Evolutionary conservation across 1,284 basidiomycete genomes (phyloP).

Genomic region (Sphaerobolus stellatus): DNA sequence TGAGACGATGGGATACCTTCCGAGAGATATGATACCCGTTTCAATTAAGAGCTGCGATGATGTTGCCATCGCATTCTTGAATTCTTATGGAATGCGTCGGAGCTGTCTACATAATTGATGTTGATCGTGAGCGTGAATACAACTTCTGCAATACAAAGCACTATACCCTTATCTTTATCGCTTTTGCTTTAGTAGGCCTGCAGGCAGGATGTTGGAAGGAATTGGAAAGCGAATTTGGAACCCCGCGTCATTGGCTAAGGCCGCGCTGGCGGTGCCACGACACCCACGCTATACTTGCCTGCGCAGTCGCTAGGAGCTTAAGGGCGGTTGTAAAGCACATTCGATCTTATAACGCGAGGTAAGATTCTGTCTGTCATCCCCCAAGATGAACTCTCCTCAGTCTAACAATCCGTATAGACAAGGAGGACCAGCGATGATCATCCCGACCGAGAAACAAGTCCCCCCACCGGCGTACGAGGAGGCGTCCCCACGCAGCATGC

Average conservation of each 20-base stretch:
- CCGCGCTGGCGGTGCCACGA: background rate
- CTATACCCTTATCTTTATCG: no score
- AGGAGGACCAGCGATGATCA: slow-evolving; percentile 34
- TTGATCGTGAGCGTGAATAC: no score
- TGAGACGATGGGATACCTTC: slow-evolving; percentile 3
- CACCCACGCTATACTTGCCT: background rate
- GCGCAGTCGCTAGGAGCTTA: slow-evolving; percentile 8
- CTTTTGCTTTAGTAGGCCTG: no score
- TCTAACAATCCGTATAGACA: background rate
- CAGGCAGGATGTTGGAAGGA: no score
- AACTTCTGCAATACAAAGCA: no score
- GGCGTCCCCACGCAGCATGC: slow-evolving; percentile 36
- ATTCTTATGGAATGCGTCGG: no score
- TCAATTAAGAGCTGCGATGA: no score
- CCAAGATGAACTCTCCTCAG: background rate
- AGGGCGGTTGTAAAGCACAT: no score
- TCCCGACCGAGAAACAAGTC: slow-evolving; percentile 52
- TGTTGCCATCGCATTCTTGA: no score
- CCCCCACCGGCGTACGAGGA: slow-evolving; percentile 17
- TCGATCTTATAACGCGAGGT: slow-evolving; percentile 4
- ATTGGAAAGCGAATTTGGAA: background rate
- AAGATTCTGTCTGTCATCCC: background rate
- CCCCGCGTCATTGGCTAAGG: background rate
- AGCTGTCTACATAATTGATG: no score
- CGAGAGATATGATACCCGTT: slow-evolving; percentile 3